phyloP scores from a whole-genome alignment of 1,139 yeast genomes.

The Saccharomycopsis hybrid region DNA sequence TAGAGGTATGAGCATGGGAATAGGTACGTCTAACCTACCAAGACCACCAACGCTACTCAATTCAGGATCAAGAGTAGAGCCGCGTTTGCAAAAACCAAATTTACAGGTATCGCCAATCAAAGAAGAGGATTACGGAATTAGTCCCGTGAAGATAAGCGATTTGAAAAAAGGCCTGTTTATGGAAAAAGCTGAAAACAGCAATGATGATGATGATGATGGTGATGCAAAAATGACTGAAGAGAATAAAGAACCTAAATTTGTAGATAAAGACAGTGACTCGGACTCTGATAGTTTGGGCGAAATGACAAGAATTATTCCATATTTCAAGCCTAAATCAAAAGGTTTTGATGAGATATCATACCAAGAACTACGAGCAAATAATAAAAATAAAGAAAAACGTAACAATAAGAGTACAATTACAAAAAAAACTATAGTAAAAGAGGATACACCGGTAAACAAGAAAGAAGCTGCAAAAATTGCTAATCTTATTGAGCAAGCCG shows the following conservation, averaged over 20 bases:
- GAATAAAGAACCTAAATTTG: neutral
- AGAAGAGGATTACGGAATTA: constrained; percentile 11
- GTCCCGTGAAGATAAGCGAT: constrained; percentile 13
- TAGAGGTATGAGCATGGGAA: neutral
- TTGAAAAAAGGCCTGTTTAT: neutral
- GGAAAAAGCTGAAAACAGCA: neutral
- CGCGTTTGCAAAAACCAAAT: too few species aligned
- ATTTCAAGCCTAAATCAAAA: neutral
- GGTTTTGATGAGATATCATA: neutral
- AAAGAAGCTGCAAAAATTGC: constrained; percentile 1
- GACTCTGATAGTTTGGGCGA: constrained; percentile 1
- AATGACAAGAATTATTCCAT: constrained; percentile 11
- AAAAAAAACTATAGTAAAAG: neutral
- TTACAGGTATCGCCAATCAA: neutral
- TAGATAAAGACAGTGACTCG: neutral
- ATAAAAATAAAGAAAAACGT: neutral
- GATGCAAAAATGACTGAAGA: constrained; percentile 2
- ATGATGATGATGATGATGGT: neutral
- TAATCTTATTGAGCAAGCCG: constrained; percentile 11
- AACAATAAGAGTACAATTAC: neutral
- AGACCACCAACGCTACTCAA: neutral
- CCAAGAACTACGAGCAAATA: neutral
- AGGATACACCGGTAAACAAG: constrained; percentile 1
- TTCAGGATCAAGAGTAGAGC: neutral
- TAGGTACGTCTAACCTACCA: neutral